phyloP scores from a whole-genome alignment of 1,139 yeast genomes.

The Taphrina wiesneri region DNA sequence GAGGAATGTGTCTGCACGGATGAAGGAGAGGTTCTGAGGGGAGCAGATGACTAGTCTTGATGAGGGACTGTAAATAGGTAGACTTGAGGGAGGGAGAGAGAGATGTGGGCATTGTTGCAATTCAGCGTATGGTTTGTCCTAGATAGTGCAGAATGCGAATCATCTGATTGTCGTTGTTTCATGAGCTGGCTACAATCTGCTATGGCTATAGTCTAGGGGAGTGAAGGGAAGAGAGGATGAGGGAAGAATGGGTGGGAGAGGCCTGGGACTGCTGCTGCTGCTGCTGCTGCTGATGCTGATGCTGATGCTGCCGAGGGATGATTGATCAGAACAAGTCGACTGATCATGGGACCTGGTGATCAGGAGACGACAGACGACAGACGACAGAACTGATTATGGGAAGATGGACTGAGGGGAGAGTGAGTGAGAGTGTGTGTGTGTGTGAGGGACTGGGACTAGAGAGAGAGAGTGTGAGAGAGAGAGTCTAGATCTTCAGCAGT shows the following conservation, averaged over 20 bases:
- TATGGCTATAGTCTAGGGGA: too few relatives aligned
- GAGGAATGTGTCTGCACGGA: conserved; percentile 92
- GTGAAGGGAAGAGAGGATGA: not conserved
- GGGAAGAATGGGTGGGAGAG: not conserved
- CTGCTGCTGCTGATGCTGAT: too few relatives aligned
- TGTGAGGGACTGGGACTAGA: not conserved
- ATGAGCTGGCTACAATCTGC: too few relatives aligned
- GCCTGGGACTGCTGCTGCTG: too few relatives aligned
- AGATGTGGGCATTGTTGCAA: not conserved
- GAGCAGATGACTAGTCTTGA: too few relatives aligned
- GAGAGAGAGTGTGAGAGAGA: not conserved
- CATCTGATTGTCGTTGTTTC: too few relatives aligned
- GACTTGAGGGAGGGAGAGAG: not conserved
- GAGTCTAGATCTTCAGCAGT: not conserved
- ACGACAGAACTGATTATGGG: too few relatives aligned
- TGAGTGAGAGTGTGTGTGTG: not conserved
- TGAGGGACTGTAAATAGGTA: not conserved
- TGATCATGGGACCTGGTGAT: too few relatives aligned
- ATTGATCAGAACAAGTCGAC: too few relatives aligned
- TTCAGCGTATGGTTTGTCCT: not conserved
- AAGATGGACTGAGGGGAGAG: too few relatives aligned
- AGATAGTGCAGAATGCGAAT: not conserved
- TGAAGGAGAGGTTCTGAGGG: conserved; percentile 85
- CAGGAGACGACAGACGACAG: too few relatives aligned
- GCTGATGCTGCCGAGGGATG: too few relatives aligned